Percentiles rank a stretch among this genome's conserved stretches.
These are phyloP conservation scores for Ceriops decandra DNA, from an alignment of 345 rosid genomes.

Conservation along the genomic window DNA sequence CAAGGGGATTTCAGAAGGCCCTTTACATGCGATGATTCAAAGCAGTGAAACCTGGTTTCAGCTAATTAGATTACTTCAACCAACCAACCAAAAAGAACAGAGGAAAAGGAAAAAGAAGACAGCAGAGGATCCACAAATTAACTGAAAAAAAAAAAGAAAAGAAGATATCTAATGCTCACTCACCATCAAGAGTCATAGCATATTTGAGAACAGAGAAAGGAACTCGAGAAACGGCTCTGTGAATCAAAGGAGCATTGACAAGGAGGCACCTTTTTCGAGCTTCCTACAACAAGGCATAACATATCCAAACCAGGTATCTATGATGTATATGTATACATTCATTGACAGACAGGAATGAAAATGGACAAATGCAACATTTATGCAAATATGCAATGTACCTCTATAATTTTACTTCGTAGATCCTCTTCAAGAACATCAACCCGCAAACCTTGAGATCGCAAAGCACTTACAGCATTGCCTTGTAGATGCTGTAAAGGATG, in stretches of 20 bases:
- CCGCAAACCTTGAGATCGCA: constrained; percentile 71
- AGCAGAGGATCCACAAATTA: not conserved
- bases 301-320: no score
- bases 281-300: constrained; percentile 37
- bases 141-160: not conserved
- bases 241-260: constrained; percentile 83
- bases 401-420: constrained; percentile 61
- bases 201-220: constrained; percentile 92
- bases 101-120: no score
- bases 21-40: no score
- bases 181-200: constrained; percentile 98
- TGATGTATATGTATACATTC: no score
- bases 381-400: constrained; percentile 42
- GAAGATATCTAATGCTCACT: constrained; percentile 38
- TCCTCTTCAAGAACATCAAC: constrained; percentile 95
- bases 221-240: constrained; percentile 75
- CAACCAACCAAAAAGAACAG: not conserved
- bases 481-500: constrained; percentile 86
- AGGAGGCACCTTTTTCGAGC: constrained; percentile 76
- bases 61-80: not conserved
- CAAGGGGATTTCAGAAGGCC: not conserved
- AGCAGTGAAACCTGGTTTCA: not conserved
- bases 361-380: not conserved
- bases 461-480: constrained; percentile 68
- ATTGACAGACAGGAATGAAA: not conserved